These are phyloP conservation scores for Malassezia japonica DNA, from an alignment of 1,284 basidiomycete species.

Conservation along the genomic window DNA sequence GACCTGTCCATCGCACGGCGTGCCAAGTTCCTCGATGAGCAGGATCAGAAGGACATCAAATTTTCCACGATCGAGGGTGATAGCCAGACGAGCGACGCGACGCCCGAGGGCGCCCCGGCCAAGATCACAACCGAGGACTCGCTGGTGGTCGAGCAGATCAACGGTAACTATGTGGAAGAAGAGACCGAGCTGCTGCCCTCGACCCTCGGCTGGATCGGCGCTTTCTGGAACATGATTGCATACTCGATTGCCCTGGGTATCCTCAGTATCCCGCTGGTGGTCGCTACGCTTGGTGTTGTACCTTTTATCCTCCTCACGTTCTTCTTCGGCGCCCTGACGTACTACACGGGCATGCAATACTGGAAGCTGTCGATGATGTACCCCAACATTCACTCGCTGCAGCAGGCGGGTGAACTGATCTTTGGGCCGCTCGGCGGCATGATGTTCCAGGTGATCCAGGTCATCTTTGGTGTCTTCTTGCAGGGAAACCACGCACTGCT, in stretches of 20 bases:
- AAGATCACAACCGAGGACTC: not conserved
- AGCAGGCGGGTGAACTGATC: conserved; percentile 36
- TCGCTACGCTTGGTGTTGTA: conserved; percentile 34
- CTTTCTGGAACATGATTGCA: conserved; percentile 34
- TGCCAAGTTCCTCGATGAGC: conserved; percentile 12
- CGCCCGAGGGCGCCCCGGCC: not conserved
- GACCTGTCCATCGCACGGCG: conserved; percentile 6
- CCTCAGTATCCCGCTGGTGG: conserved; percentile 29
- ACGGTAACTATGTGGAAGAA: conserved; percentile 8
- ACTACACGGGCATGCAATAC: conserved; percentile 30
- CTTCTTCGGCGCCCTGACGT: conserved; percentile 28
- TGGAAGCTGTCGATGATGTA: conserved; percentile 31
- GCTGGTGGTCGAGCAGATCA: conserved; percentile 8
- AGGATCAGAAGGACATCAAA: not conserved
- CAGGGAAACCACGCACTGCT: conserved; percentile 37
- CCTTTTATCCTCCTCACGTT: conserved; percentile 29
- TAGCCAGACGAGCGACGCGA: too few relatives aligned
- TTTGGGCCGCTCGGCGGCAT: conserved; percentile 26
- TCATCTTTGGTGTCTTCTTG: conserved; percentile 30
- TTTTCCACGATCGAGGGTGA: not conserved
- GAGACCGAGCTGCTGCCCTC: not conserved
- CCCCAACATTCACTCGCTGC: conserved; percentile 33
- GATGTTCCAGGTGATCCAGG: conserved; percentile 22
- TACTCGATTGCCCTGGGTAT: conserved; percentile 37
- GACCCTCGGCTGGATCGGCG: conserved; percentile 32